Evolutionary conservation across 768 basidiomycete species (phyloP), one percentile per base, ranked within the genome.

Genomic region (Agaricus sinodeliciosus): DNA sequence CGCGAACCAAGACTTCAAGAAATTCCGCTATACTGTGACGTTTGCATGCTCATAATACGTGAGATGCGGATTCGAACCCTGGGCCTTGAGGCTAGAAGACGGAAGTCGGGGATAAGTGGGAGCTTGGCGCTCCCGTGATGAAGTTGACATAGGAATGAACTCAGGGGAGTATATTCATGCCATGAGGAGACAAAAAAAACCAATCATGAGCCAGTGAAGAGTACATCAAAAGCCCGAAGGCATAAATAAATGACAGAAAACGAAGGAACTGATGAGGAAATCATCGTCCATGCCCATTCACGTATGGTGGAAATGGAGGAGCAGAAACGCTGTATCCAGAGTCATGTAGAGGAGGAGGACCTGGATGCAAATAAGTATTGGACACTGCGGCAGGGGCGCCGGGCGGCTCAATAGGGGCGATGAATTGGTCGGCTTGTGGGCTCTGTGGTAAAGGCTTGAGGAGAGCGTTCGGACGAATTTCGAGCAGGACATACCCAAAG

Each of bases 401-500:
- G 35, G 27, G 43, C 16, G 13, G 26, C 40, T 27, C 36, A 9
- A 54, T n/a, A 9, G 52, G 45, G 19, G 45, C 13, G 19, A 47
- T 41, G 40, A 47, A 35, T 41, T 54, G 45, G 19, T 54, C 52
- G 12, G 46, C 52, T 37, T 54, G 43, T 39, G 45, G 40, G 9
- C 52, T 54, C 13, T 13, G 6, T 15, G 19, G 19, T 3, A 42
- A 8, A 13, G 18, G 9, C 4, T 26, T 41, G 6, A 42, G 49
- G 19, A 42, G 8, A 34, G 6, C 4, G 26, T 25, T n/a, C 5
- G 22, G 15, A n/a, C n/a, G 16, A 47, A 31, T 48, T 19, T 40
- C 43, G 46, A 31, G 3, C 35, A 45, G 11, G 54, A 63, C 65
- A 5, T 55, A 68, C 69, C 65, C 67, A 59, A 68, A 64, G 49